Conservation (phyloP, 208 protist species). For the Leishmania tarentolae region DNA sequence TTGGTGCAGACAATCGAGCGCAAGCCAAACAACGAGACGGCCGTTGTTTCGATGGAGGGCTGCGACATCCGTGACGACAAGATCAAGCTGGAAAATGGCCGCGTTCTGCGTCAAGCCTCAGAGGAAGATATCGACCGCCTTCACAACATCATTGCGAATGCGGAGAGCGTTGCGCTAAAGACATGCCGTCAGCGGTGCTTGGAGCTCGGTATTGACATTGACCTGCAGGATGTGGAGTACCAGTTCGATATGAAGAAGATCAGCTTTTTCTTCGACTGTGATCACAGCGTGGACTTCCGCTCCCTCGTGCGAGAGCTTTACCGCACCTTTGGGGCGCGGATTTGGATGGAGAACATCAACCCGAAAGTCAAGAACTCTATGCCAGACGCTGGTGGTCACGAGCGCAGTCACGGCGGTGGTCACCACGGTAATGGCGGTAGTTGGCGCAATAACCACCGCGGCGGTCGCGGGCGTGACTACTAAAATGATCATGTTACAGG, state of each 20-base stretch:
- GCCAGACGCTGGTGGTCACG: conserved; percentile 43
- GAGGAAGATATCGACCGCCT: conserved; percentile 75
- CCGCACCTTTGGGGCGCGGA: conserved; percentile 87
- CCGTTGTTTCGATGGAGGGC: conserved; percentile 73
- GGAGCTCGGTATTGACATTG: conserved; percentile 84
- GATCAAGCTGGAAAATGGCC: conserved; percentile 79
- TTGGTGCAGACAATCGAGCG: conserved; percentile 68
- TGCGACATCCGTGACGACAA: conserved; percentile 68
- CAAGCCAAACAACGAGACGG: conserved; percentile 43
- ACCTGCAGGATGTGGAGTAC: conserved; percentile 86
- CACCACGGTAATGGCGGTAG: conserved; percentile 23
- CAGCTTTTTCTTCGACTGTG: conserved; percentile 92
- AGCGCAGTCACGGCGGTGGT: conserved; percentile 28
- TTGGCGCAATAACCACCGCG: conserved; percentile 34
- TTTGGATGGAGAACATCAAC: conserved; percentile 94
- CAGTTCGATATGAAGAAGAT: conserved; percentile 95
- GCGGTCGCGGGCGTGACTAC: conserved; percentile 26
- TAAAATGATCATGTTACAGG: not conserved
- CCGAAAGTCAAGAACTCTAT: conserved; percentile 84
- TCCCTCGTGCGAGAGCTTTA: conserved; percentile 88
- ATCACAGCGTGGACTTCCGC: conserved; percentile 90
- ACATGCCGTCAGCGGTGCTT: conserved; percentile 81
- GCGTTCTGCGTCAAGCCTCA: conserved; percentile 69
- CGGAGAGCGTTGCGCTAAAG: conserved; percentile 87
- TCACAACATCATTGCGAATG: conserved; percentile 73